Evolutionary conservation across 306 rosid species (phyloP).

Genomic region (Gastrolobium bilobum): DNA sequence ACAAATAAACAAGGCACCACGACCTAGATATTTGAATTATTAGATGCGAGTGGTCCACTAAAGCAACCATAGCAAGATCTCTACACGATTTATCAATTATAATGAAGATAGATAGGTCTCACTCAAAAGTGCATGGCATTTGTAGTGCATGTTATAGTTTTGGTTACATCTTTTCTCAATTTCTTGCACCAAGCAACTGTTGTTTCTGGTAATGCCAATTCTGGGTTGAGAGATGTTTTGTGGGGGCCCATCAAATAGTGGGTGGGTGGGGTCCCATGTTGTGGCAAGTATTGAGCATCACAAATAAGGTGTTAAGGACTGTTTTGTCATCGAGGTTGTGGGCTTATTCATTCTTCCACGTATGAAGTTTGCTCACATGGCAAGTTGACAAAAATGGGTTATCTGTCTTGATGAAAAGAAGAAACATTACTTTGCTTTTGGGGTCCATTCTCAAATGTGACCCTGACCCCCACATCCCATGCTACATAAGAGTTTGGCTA

Average conservation of each 20-base stretch:
- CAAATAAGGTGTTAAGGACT: constrained; percentile 43
- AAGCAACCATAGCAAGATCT: constrained; percentile 40
- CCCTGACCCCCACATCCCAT: constrained; percentile 48
- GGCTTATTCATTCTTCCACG: constrained; percentile 40
- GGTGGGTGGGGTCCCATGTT: constrained; percentile 54
- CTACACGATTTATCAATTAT: constrained; percentile 13
- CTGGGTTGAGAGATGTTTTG: constrained; percentile 1
- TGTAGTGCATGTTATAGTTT: constrained; percentile 33
- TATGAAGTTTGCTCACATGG: constrained; percentile 57
- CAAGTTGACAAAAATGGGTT: constrained; percentile 46
- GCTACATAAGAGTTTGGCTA: constrained; percentile 25
- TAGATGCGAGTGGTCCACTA: constrained; percentile 51
- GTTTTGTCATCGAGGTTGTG: constrained; percentile 50
- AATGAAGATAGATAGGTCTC: constrained; percentile 41
- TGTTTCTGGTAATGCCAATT: constrained; percentile 45
- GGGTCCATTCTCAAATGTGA: constrained; percentile 38
- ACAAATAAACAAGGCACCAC: constrained; percentile 46
- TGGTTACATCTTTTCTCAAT: constrained; percentile 32
- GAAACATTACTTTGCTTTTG: constrained; percentile 20
- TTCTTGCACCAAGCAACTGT: constrained; percentile 25
- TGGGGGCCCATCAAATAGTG: constrained; percentile 37
- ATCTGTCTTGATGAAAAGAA: constrained; percentile 42
- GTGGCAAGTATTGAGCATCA: constrained; percentile 53
- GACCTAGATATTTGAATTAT: constrained; percentile 48
- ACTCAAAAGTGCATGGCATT: constrained; percentile 41